Base-by-base conservation (phyloP, 192 early-diverging fungal genomes). In the Backusella luteola region DNA sequence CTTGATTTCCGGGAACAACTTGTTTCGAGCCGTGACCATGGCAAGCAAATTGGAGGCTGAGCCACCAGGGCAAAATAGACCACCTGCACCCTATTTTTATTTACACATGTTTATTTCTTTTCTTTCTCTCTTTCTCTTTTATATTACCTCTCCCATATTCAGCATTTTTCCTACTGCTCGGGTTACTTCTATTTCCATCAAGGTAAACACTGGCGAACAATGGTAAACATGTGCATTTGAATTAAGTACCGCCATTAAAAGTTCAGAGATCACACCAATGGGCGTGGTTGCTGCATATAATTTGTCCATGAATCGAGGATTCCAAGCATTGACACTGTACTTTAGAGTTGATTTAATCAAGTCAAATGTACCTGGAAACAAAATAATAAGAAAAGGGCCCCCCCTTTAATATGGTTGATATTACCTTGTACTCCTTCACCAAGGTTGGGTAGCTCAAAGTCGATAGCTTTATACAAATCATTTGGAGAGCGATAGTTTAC, bases 231-330 rank as follows among this genome's bases (percentile, higher is more conserved):
- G 94, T 0, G 86, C 81, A 80, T 96, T 96, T 73, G 87, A 87
- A 83, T 96, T 96, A 29, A 96, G 84, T 32, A 91, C 77, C 0
- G 86, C 88, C 38, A 92, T 75, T 17, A 95, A 82, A 4, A 93
- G 76, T 78, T 96, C 94, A 15, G 88, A 71, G 11, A 93, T 75
- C 26, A 94, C 89, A 15, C 94, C 94, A 70, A 94, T 88, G 8
- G 93, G 92, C 14, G 89, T 91, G 0, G 91, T 88, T 32, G 92
- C 88, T 19, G 94, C 89, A 74, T 95, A 96, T 4, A 96, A 86
- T 67, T 95, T 96, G 80, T 94, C 93, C 84, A 96, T 84, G 72
- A 95, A 96, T 29, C 90, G 76, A 6, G 89, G 87, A 79, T 90
- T 92, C 86, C 90, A 93, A 9, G 88, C 81, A 66, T 88, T 85